Evolutionary conservation across 306 rosid genomes (phyloP), one percentile per base, ranked within the genome.

Genomic region (Lathyrus tuberosus): DNA sequence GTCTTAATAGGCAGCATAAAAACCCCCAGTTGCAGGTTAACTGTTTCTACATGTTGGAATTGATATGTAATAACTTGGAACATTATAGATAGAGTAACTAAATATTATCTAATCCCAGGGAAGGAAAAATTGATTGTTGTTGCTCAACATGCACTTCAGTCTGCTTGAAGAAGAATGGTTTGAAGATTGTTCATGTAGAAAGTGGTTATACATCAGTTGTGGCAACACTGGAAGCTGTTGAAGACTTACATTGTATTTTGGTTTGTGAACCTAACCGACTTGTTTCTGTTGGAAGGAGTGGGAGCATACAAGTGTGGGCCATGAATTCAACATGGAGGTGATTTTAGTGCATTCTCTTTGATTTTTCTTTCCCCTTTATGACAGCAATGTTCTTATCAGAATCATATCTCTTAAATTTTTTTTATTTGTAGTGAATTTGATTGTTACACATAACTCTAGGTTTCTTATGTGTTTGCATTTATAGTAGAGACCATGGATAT

Each of bases 261-360:
- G 86, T 85, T 53, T 92, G 95, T 81, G 89, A 86, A 78, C 95
- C 95, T 75, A 78, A 86, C 70, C 69, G 78, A 70, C 86, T 92
- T 77, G 88, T 86, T 52, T 86, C 91, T 77, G 83, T 92, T 69
- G 96, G 96, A 67, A 89, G 84, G 72, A 85, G 88, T 77, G 98
- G 98, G 73, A 88, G 89, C 71, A 65, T 92, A 73, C 91, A 86
- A 79, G 79, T 92, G 65, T 92, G 96, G 96, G 76, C 83, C 81
- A 81, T 92, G 98, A 86, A 86, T 84, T 83, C 98, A 71, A 70
- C 77, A 81, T 92, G 98, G 98, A 84, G 92, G 98, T 92, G 77
- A 75, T 79, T 73, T 37, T 18, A 17, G 14, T 43, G 62, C 68
- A 60, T 58, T 47, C 28, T 43, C 42, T 78, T 65, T 59, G 52